Evolutionary conservation across 2,329 filamentous ascomycete species (phyloP), one percentile per base, ranked within the genome.

Genomic region (Chrysoporthe austroafricana): DNA sequence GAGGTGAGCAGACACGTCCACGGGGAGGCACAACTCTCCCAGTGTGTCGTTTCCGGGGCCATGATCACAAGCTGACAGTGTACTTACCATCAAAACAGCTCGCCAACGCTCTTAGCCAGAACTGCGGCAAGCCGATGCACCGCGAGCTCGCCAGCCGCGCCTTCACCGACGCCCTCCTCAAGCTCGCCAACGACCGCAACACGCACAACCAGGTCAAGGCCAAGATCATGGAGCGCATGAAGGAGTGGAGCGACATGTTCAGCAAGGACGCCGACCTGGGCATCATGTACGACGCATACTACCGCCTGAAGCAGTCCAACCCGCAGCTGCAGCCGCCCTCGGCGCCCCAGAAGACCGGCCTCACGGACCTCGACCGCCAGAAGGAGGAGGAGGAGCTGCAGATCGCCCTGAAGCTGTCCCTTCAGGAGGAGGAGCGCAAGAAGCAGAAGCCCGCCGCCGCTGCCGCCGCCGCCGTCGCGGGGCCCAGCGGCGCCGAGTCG

Each of bases 321-420:
- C 96, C 96, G 3, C 95, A 93, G 72, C 82, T 99, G 64, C 93
- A 97, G 71, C 87, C 94, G 18, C 96, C 96, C 0, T 97, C 94
- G 66, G 97, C 97, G 72, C 96, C 96, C 3, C 91, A 91, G 74
- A 99, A 99, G 85, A 92, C 91, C 70, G 90, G 93, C 73, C 93
- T 99, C 70, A 97, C 95, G 58, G 91, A 96, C 44, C 74, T 91
- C 59, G 96, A 99, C 79, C 88, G 96, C 71, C 91, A 93, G 79
- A 97, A 97, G 80, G 96, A 99, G 79, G 96, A 99, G 70, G 94
- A 98, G 62, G 96, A 99, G 80, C 83, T 99, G 66, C 96, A 98
- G 78, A 97, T 97, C 89, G 96, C 96, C 1, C 85, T 99, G 61
- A 94, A 91, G 74, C 84, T 99, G 75, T 97, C 94, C 56, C 87